Base-by-base conservation (phyloP, 139 green algal species). In the Yamagishiella unicocca region DNA sequence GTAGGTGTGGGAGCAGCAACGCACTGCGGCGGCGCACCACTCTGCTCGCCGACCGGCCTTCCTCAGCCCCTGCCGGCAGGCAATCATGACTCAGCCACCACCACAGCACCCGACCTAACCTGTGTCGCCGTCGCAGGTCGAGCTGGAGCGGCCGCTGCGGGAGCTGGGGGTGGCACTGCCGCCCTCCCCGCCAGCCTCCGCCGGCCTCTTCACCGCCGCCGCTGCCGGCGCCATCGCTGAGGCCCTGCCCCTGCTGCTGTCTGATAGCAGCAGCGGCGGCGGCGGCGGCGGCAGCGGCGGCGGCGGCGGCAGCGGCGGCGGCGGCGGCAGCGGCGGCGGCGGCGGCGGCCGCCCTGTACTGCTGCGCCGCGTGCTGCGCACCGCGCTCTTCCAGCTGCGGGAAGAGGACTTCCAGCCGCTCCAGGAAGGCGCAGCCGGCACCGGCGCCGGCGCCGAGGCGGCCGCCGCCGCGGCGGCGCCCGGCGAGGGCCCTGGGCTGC, bases 361-460 rank as follows among this genome's bases (percentile, higher is more conserved):
- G 61, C 42, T 85, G 31, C 79, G 61, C 6, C 79, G 40, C 5
- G 61, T 62, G 40, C 79, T 85, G 61, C 79, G 79, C 0, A 14
- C 35, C 14, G 61, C 79, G 29, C 40, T 85, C 61, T 85, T 85
- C 25, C 79, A 85, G 29, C 40, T 85, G 27, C 19, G 24, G 1
- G 35, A 55, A 14, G 40, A 22, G 3, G 79, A 85, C 61, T 53
- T 85, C 9, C 54, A 38, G 50, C 25, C n/a, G 0, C n/a, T 68
- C 10, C 27, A 62, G 2, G 74, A 50, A 29, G n/a, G 74, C 50
- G 76, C 61, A 6, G 7, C 45, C 17, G 70, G 10, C 2, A 29
- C 6, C 35, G 35, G 2, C 21, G 35, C 9, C 22, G 8, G 21
- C 25, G 24, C 17, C 3, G 66, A 42, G 66, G 54, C 35, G 35